Conservation (phyloP, 2,329 filamentous ascomycete species). For the Sporothrix euskadiensis region DNA sequence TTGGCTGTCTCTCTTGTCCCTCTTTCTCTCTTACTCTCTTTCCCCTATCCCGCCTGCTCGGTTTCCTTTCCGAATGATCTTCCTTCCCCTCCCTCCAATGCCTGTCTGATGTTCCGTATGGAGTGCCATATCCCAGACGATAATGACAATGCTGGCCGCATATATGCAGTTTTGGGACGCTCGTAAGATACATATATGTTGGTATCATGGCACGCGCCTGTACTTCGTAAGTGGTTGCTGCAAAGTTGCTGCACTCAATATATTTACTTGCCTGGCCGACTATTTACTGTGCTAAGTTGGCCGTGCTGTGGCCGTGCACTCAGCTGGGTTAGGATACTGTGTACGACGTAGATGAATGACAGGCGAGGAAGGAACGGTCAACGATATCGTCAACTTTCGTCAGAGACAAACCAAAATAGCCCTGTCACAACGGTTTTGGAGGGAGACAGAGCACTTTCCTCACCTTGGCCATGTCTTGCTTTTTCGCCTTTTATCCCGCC, state of each 20-base stretch:
- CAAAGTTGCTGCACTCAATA: constrained; percentile 10
- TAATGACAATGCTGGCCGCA: background rate
- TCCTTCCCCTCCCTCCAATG: background rate
- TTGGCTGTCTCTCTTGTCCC: background rate
- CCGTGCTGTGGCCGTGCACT: background rate
- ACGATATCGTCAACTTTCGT: background rate
- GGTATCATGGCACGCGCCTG: background rate
- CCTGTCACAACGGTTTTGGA: background rate
- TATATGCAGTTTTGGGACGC: background rate
- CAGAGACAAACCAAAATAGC: background rate
- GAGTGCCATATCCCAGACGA: constrained; percentile 9
- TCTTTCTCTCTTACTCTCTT: background rate
- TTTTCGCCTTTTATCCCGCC: background rate
- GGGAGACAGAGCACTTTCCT: constrained; percentile 6
- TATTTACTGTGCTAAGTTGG: background rate
- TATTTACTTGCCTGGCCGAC: background rate
- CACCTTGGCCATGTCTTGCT: constrained; percentile 7
- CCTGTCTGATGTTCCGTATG: constrained; percentile 22
- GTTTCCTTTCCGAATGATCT: constrained; percentile 19
- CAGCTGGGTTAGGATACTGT: background rate
- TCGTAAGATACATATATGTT: background rate
- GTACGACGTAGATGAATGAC: background rate
- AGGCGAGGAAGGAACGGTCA: background rate
- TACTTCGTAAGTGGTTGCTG: background rate
- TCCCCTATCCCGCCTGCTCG: background rate